Conservation (phyloP, 2,329 filamentous ascomycete genomes). For the Arthroderma uncinatum region DNA sequence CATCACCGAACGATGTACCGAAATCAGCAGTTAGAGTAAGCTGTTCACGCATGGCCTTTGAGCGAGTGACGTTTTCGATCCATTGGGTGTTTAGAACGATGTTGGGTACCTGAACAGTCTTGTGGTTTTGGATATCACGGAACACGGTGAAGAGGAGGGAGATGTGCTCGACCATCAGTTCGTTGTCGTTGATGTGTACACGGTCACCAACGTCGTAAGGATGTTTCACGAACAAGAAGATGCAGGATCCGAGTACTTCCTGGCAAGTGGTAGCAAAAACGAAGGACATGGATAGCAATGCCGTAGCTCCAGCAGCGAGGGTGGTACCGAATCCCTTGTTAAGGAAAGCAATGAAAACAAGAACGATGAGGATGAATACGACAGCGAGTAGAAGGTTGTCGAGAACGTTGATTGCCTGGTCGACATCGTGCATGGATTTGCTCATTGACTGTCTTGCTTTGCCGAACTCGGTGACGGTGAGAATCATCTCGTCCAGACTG, state of each 20-base stretch:
- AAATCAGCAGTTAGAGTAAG: conserved; percentile 71
- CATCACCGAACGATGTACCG: conserved; percentile 78
- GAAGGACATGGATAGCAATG: conserved; percentile 90
- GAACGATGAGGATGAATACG: conserved; percentile 66
- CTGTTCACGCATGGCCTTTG: conserved; percentile 80
- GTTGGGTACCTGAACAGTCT: conserved; percentile 75
- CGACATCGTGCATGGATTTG: conserved; percentile 94
- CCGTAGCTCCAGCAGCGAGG: conserved; percentile 79
- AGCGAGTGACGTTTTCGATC: conserved; percentile 88
- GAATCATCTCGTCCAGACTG: conserved; percentile 86
- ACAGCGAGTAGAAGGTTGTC: conserved; percentile 76
- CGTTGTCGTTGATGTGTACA: conserved; percentile 61
- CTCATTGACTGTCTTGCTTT: conserved; percentile 78
- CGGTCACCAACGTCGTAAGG: conserved; percentile 93
- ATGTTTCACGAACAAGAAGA: conserved; percentile 94
- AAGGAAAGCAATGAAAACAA: conserved; percentile 85
- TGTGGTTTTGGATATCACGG: conserved; percentile 68
- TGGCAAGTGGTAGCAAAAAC: conserved; percentile 86
- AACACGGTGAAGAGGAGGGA: conserved; percentile 90
- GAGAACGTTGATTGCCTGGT: conserved; percentile 82
- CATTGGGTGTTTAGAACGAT: conserved; percentile 84
- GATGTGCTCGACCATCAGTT: conserved; percentile 82
- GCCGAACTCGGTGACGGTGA: conserved; percentile 72
- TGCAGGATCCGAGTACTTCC: conserved; percentile 94
- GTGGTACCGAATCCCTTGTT: conserved; percentile 76